A percentile compares a stretch with the other conserved stretches of the same genome.
Conservation (phyloP, 192 early-diverging fungal species). For the Backusella parvicylindrica region DNA sequence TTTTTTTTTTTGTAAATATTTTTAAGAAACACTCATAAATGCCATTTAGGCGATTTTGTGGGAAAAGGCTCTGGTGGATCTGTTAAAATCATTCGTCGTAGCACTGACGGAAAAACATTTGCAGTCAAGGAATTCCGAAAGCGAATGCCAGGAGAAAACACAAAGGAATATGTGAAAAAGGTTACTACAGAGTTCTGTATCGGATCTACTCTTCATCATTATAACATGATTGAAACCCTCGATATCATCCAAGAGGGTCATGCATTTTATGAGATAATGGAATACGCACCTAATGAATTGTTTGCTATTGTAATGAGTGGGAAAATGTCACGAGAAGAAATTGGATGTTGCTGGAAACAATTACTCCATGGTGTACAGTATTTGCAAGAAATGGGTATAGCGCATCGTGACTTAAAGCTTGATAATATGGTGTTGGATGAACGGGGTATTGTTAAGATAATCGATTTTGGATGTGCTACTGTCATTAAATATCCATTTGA, state of each 20-base stretch:
- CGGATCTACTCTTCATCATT: conserved; percentile 71
- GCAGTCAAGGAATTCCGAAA: conserved; percentile 84
- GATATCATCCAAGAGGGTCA: conserved; percentile 75
- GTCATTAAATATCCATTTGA: conserved; percentile 88
- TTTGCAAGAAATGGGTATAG: conserved; percentile 72
- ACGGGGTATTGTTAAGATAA: conserved; percentile 74
- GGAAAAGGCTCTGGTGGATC: conserved; percentile 73
- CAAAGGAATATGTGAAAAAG: conserved; percentile 80
- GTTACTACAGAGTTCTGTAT: conserved; percentile 85
- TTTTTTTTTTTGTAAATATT: no score
- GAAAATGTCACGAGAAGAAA: conserved; percentile 69
- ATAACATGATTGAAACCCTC: conserved; percentile 75
- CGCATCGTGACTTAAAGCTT: conserved; percentile 84
- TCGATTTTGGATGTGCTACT: conserved; percentile 84
- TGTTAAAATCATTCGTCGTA: conserved; percentile 61
- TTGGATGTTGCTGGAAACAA: conserved; percentile 83
- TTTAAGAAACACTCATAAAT: background rate
- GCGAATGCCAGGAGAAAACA: conserved; percentile 56
- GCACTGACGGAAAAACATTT: conserved; percentile 59
- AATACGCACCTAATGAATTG: conserved; percentile 91
- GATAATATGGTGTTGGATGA: conserved; percentile 81
- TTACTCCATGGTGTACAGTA: conserved; percentile 73
- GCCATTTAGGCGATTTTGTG: conserved; percentile 35
- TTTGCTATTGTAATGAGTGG: conserved; percentile 76
- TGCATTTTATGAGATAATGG: conserved; percentile 77